Evolutionary conservation across 1,139 yeast species (phyloP), one percentile per base, ranked within the genome.

Genomic region (Lodderomyces elongisporus): DNA sequence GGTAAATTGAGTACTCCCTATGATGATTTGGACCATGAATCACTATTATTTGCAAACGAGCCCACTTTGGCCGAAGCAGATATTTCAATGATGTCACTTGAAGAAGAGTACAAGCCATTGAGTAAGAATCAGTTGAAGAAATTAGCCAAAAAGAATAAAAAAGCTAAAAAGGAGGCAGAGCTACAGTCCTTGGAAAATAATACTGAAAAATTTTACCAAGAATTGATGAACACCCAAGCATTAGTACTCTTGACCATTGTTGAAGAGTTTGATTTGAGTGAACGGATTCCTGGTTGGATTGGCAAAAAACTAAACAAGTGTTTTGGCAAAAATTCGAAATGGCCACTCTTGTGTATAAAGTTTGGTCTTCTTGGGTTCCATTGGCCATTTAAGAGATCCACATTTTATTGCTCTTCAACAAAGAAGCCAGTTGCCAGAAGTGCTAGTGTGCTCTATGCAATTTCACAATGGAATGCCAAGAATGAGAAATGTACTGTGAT

Each of bases 381-480:
- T 39, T 66, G 72, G 72, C 72, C 72, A n/a, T 66, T 66, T 41
- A 50, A 66, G 24, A 60, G 67, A 42, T 49, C 66, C 4, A 60
- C 64, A 4, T 61, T 65, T 38, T 66, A 60, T 42, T 58, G 66
- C 17, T 48, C 63, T 22, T 51, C 57, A 4, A 55, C 69, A 7
- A 56, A 51, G 32, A 54, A 59, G 36, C 71, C 72, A 2, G 60
- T 65, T 13, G 69, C 70, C 3, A 47, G 71, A 27, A 49, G 60
- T 26, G 68, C 69, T 1, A 70, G 69, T 5, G 55, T 66, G 2
- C 46, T 62, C 40, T 50, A 64, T 27, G 62, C 71, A 0, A 47
- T 66, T 27, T 46, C 61, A 0, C 48, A 55, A 17, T 66, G 69
- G 66, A 66, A 66, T 42, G 33, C 44, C 12, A 27, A 26, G 2